Evolutionary conservation across 2,329 filamentous ascomycete genomes (phyloP), one percentile per base, ranked within the genome.

Genomic region (Fusarium bactridioides): DNA sequence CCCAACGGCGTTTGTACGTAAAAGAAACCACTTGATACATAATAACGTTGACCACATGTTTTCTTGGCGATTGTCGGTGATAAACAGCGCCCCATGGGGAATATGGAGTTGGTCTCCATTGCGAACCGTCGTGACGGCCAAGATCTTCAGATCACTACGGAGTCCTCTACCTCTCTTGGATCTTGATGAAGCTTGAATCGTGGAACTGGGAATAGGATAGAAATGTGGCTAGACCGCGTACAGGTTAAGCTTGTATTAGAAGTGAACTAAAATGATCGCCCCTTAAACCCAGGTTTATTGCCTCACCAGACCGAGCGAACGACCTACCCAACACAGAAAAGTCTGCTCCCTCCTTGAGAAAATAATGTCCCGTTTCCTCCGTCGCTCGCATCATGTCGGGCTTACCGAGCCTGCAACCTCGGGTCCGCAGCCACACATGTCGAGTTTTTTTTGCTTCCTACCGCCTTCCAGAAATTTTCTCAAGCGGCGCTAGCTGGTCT

Each of bases 41-140:
- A 64, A 69, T 69, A 69, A 64, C 51, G 10, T 64, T 69, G 64
- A 69, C 66, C 45, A 69, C 57, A 58, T 51, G 65, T 69, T 69
- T 69, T 38, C 64, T 69, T 50, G 64, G 58, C 56, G 25, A 51
- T 40, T 44, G 57, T 44, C 51, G 23, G 40, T 12, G 64, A 68
- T 68, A 68, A 63, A 56, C 35, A 38, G 45, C 51, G 47, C 66
- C 66, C 66, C 66, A 59, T 69, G 66, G 66, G 66, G 66, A 69
- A 69, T 51, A 69, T 68, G 44, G 35, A 48, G 64, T n/a, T 40
- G 23, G 63, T 55, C 51, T 41, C 65, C 66, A 58, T 58, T 53
- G 51, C 51, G 58, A 54, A 45, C 45, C 41, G 44, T 58, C 48
- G 37, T 7, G 62, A 61, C 40, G 27, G 10, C 11, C 33, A 61